Percentiles rank a stretch among this genome's conserved stretches.
Conservation (phyloP, 306 rosid genomes). For the Luffa aegyptiaca region DNA sequence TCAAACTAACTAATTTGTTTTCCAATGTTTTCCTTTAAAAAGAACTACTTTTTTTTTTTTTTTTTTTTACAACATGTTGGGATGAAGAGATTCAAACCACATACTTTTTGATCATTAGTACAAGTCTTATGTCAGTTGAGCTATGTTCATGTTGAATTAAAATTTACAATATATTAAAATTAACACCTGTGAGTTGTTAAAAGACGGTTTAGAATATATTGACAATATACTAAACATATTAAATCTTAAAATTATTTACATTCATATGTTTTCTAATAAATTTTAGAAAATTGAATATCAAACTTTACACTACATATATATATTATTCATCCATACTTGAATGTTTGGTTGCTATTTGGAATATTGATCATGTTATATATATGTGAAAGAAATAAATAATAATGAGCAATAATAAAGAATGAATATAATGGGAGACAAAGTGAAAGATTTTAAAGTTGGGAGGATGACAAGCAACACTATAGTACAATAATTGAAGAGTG, state of each 20-base stretch:
- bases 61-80: no score
- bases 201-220: no score
- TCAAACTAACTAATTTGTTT: no score
- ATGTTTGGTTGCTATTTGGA: not conserved
- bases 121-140: no score
- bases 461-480: conserved; percentile 3
- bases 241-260: not conserved
- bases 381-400: not conserved
- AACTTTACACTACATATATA: not conserved
- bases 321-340: not conserved
- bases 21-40: no score
- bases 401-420: not conserved
- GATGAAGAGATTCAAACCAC: no score
- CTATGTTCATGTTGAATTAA: no score
- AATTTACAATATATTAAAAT: no score
- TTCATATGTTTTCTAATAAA: not conserved
- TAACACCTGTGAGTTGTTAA: no score
- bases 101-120: no score
- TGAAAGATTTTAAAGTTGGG: conserved; percentile 17
- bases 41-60: no score
- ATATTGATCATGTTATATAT: not conserved
- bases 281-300: not conserved
- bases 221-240: no score
- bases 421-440: conserved; percentile 28
- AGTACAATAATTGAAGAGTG: conserved; percentile 7